Conservation (phyloP, 129 eudicot species). For the Rutidosis leptorrhynchoides region DNA sequence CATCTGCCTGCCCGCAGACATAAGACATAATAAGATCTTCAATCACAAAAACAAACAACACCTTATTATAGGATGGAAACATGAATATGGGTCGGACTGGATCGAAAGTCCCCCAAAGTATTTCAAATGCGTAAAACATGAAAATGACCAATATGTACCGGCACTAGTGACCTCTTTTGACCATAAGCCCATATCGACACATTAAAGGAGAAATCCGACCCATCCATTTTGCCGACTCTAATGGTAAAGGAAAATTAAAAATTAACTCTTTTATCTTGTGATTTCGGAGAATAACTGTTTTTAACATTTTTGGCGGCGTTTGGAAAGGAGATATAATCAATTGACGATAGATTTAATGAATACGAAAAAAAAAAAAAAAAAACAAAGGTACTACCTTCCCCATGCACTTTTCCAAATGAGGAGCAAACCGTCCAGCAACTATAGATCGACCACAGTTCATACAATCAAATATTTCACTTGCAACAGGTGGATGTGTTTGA, state of each 20-base stretch:
- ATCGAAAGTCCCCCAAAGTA: neutral
- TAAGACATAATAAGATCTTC: too few relatives aligned
- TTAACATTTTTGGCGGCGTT: too few relatives aligned
- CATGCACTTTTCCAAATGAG: constrained; percentile 99
- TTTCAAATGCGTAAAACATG: neutral
- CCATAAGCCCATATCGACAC: too few relatives aligned
- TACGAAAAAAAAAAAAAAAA: neutral
- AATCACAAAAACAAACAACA: too few relatives aligned
- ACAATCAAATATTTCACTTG: constrained; percentile 81
- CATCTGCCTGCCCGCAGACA: too few relatives aligned
- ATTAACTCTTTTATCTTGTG: too few relatives aligned
- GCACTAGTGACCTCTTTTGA: too few relatives aligned
- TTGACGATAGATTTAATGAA: neutral
- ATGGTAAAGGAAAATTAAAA: too few relatives aligned
- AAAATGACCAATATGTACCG: too few relatives aligned
- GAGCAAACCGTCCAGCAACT: constrained; percentile 91
- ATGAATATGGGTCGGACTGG: neutral
- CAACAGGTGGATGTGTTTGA: constrained; percentile 95
- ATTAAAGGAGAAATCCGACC: too few relatives aligned
- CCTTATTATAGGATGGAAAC: neutral
- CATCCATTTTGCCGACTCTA: too few relatives aligned
- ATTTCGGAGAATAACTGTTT: too few relatives aligned
- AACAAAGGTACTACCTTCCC: constrained; percentile 65
- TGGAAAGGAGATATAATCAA: neutral
- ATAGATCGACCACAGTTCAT: constrained; percentile 93